Percentiles rank a stretch among this genome's conserved stretches.
These are phyloP conservation scores for Nephelium lappaceum DNA, from an alignment of 345 rosid genomes.

Conservation along the genomic window DNA sequence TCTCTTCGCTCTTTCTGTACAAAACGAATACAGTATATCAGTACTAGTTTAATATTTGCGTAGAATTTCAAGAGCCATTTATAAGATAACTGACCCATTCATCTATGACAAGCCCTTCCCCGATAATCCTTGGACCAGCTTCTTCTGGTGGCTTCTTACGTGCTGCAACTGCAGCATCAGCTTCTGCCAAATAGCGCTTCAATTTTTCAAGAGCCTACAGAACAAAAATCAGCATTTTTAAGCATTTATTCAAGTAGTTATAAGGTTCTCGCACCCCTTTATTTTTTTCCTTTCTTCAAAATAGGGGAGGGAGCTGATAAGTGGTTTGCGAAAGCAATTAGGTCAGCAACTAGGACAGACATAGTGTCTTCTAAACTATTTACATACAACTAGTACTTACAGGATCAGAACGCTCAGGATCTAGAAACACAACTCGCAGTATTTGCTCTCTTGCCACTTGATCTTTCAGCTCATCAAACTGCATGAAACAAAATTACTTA, in stretches of 20 bases:
- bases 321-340: background rate
- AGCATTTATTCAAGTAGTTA: background rate
- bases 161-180: slow-evolving; percentile 83
- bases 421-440: slow-evolving; percentile 78
- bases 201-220: slow-evolving; percentile 74
- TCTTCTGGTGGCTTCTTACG: slow-evolving; percentile 86
- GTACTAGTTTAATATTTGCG: background rate
- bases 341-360: background rate
- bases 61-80: background rate
- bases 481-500: slow-evolving; percentile 19
- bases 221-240: background rate
- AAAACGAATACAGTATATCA: background rate
- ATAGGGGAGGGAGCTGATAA: background rate
- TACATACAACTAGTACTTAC: slow-evolving; percentile 43
- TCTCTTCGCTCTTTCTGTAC: slow-evolving; percentile 93
- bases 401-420: slow-evolving; percentile 74
- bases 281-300: no score
- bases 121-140: slow-evolving; percentile 77
- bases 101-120: slow-evolving; percentile 99
- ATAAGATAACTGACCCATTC: slow-evolving; percentile 78
- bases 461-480: slow-evolving; percentile 98
- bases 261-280: background rate
- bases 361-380: background rate
- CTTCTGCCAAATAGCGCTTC: slow-evolving; percentile 86
- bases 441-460: slow-evolving; percentile 79